These are phyloP conservation scores for Phytophthora foliorum DNA, from an alignment of 352 stramenopile genomes.

Conservation along the genomic window DNA sequence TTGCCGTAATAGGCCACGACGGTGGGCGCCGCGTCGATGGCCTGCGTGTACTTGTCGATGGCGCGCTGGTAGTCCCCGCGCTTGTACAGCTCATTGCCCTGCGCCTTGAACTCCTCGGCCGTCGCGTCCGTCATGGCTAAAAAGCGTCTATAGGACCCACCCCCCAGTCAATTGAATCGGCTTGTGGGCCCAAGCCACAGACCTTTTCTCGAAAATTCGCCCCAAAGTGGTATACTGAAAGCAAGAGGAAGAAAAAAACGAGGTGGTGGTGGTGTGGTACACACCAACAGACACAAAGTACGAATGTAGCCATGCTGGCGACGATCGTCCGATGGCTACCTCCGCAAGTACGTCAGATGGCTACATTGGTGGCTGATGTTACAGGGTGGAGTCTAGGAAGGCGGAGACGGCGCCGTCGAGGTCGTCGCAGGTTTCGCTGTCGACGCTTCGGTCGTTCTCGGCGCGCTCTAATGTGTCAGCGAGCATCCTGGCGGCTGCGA, in stretches of 20 bases:
- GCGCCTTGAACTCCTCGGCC: constrained; percentile 85
- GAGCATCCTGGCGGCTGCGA: constrained; percentile 57
- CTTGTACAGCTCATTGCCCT: constrained; percentile 95
- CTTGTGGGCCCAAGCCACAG: constrained; percentile 14
- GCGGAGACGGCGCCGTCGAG: constrained; percentile 19
- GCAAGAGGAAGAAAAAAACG: no score
- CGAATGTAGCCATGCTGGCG: constrained; percentile 24
- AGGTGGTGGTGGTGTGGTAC: constrained; percentile 15
- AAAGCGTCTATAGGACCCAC: neutral
- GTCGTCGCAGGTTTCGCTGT: constrained; percentile 22
- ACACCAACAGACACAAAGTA: constrained; percentile 15
- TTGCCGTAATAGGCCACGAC: constrained; percentile 92
- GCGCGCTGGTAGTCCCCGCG: constrained; percentile 90
- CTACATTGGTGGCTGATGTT: constrained; percentile 11
- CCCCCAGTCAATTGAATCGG: constrained; percentile 33
- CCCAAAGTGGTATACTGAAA: constrained; percentile 42
- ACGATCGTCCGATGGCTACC: constrained; percentile 12
- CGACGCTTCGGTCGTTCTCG: constrained; percentile 18
- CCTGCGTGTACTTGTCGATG: constrained; percentile 92
- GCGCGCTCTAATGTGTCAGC: constrained; percentile 55
- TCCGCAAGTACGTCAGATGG: constrained; percentile 3
- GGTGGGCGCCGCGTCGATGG: constrained; percentile 89
- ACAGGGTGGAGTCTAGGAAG: constrained; percentile 8
- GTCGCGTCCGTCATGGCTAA: constrained; percentile 56
- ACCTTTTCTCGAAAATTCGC: constrained; percentile 44